Base-by-base conservation (phyloP, 2,329 filamentous ascomycete species). In the Aspergillus sp. region DNA sequence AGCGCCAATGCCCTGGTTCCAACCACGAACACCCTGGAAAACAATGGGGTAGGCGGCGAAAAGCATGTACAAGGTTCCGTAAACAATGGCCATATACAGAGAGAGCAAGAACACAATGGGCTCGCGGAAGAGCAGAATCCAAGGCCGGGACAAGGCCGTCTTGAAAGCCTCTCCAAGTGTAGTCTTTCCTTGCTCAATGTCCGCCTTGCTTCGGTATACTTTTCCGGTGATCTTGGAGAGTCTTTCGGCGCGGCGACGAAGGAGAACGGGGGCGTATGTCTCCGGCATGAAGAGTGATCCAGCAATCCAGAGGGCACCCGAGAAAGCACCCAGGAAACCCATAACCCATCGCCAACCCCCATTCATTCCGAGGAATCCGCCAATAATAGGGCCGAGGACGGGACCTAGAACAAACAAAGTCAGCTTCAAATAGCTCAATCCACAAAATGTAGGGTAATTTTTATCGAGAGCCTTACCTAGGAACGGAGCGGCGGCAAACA, bases 311-410 rank as follows among this genome's bases (percentile, higher is more conserved):
- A 88, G 78, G 11, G 80, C 72, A 9, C 84, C 85, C 2, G 84
- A 86, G 68, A 89, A 87, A 58, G 85, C 84, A 50, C 83, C 80
- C 67, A 86, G 80, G 48, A 89, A 72, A 1, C 85, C 85, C 69
- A 84, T 79, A 20, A 90, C 83, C 88, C 88, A 90, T 65, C 85
- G 78, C 89, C 88, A 90, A 15, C 86, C 87, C 13, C 80, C 81
- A 2, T 80, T 78, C 69, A 86, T 80, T 9, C 85, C 84, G 1
- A 89, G 74, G 69, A 90, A 91, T 2, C 87, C 87, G 60, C 85
- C 85, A 6, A 83, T 81, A 45, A 90, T 85, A 1, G 89, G 89
- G 0, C 88, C 86, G 68, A 76, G 83, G 54, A 74, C 82, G 0
- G 88, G 86, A 1, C 87, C 63, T 61, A 26, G 1, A 44, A 34